Evolutionary conservation across 192 early-diverging fungal species (phyloP), one percentile per base, ranked within the genome.

Genomic region (Gigaspora rosea): DNA sequence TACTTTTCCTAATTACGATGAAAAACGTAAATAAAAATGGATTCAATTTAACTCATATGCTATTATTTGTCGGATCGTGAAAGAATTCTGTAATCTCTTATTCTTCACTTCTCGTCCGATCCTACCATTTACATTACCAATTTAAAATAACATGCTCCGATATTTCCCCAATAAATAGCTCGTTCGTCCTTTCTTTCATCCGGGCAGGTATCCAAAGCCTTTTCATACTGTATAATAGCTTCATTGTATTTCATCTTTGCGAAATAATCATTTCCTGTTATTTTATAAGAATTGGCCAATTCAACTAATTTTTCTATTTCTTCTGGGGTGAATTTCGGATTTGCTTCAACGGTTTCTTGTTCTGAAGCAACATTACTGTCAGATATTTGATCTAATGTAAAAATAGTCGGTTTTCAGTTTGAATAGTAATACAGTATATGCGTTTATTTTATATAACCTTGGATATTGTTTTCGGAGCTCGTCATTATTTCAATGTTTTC

Each of bases 101-200:
- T 41, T 41, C 41, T 41, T 41, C 41, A 16, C 49, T 10, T 18
- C 0, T 27, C 18, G 27, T 11, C 20, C 2, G 6, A 18, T 54
- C 22, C 22, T 72, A 16, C 48, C 20, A 10, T 15, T 36, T 54
- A 22, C 62, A 41, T 61, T 78, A 88, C 89, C 79, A 83, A 71
- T 70, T 90, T 87, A 66, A 92, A 78, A 47, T 89, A 75, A 66
- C 91, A 92, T 7, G 91, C 90, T 48, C 87, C 91, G 61, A 92
- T 89, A 69, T 92, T 92, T 54, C 80, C 75, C 56, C 83, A 84
- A 67, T 86, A 91, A 11, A 90, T 69, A 15, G 89, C 84, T 46
- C 84, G 78, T 58, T 90, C 88, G 66, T 87, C 72, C n/a, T 62
- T 76, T n/a, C 46, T 48, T 20, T 76, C 74, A 22, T 27, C 65